Evolutionary conservation across 139 green algal genomes (phyloP).

Genomic region (Closterium sp.): DNA sequence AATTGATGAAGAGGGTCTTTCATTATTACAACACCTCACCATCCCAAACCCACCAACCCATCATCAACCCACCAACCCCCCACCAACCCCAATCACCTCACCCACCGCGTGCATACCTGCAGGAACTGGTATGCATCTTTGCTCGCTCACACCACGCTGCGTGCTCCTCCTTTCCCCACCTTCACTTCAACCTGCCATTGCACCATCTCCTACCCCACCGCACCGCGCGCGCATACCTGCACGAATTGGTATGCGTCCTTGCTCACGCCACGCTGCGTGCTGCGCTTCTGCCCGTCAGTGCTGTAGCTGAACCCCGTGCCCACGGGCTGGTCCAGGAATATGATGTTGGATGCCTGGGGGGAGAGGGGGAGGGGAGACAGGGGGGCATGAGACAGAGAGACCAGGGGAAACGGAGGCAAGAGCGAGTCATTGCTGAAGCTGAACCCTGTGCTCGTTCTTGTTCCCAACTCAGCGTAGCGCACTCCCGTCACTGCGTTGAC

Average conservation of each 20-base stretch:
- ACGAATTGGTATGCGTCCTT: constrained; percentile 95
- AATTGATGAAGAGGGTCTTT: no score
- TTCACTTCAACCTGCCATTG: no score
- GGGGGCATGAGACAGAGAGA: neutral
- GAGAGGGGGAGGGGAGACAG: no score
- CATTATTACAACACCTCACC: no score
- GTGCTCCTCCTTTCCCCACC: no score
- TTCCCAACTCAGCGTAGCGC: no score
- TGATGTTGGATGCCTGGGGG: constrained; percentile 26
- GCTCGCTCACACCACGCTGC: no score
- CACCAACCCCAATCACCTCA: no score
- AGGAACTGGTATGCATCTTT: constrained; percentile 95
- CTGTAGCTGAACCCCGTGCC: constrained; percentile 88
- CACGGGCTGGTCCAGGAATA: constrained; percentile 85
- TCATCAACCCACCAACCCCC: no score
- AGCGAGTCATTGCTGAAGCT: neutral
- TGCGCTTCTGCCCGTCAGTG: constrained; percentile 45
- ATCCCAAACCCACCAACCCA: no score
- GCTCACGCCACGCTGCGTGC: constrained; percentile 69
- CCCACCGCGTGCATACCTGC: constrained; percentile 45
- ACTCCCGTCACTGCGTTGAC: no score
- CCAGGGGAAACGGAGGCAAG: neutral
- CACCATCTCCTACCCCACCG: neutral
- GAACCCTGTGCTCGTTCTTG: neutral
- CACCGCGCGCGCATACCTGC: constrained; percentile 46